phyloP scores from a whole-genome alignment of 139 green algal species.

The Chlamydomonas incerta region DNA sequence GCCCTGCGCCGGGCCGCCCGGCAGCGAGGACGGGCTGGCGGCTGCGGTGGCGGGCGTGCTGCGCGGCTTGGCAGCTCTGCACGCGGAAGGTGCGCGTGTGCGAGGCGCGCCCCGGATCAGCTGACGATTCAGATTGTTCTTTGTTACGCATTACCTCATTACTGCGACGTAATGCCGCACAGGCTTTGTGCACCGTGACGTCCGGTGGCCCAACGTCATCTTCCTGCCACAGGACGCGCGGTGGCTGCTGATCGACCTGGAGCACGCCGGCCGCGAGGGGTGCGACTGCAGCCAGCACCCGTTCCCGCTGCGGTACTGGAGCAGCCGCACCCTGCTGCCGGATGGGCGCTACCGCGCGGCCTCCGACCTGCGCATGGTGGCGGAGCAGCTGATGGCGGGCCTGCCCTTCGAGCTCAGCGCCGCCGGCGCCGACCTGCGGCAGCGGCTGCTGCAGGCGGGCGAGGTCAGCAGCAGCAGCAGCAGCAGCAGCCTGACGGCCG shows the following conservation, averaged over 20 bases:
- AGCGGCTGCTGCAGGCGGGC: too few species aligned
- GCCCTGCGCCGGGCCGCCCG: not conserved
- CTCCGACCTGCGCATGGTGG: not conserved
- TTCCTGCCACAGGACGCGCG: not conserved
- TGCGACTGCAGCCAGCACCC: not conserved
- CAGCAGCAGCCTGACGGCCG: too few species aligned
- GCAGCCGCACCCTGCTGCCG: not conserved
- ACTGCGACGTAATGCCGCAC: too few species aligned
- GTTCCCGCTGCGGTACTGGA: not conserved
- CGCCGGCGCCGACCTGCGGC: too few species aligned
- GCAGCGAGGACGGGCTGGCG: not conserved
- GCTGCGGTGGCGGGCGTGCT: not conserved
- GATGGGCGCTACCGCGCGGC: not conserved
- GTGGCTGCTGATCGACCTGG: conserved; percentile 8
- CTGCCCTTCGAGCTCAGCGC: too few species aligned
- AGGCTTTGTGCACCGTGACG: conserved; percentile 3
- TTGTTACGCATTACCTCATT: too few species aligned
- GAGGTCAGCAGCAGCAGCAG: too few species aligned
- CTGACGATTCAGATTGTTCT: too few species aligned
- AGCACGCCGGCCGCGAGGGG: not conserved
- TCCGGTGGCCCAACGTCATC: conserved; percentile 1
- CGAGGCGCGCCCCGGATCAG: too few species aligned
- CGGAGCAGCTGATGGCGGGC: conserved; percentile 4
- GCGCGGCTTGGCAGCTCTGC: not conserved
- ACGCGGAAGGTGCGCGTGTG: not conserved